Base-by-base conservation (phyloP, 495 filamentous ascomycete genomes). In the Podospora pseudoanserina region DNA sequence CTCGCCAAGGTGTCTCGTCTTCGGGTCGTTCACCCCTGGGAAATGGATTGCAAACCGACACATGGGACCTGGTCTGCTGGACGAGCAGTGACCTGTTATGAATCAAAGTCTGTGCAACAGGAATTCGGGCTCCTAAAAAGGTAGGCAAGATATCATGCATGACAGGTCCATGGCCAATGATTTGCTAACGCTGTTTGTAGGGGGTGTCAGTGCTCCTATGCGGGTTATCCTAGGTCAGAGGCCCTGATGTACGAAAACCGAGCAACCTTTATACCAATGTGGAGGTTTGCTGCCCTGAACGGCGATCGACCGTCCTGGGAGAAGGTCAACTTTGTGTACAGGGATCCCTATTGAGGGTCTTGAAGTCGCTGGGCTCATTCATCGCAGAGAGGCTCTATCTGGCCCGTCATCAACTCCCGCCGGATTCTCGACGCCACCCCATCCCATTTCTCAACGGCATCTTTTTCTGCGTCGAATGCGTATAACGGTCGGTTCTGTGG, bases 381-480 rank as follows among this genome's bases (percentile, higher is more conserved):
- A 19, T 59, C 19, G 34, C 64, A 83, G 18, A 85, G 57, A 5
- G 81, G 80, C 27, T 74, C 72, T 53, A 84, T 79, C 44, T 78
- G 72, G 13, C 82, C 82, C 13, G 64, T 69, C 63, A 62, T 49
- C 53, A 84, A 68, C 67, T 85, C 83, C 30, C 77, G 67, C 23
- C 67, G 60, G 7, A 84, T 82, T n/a, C 73, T 55, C 6, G 68
- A 60, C 16, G 77, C 75, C 9, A 84, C 74, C 19, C 74, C 75
- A 18, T 81, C 71, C 82, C 82, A 84, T 53, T 79, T 73, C 58
- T 79, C 73, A 7, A 75, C 18, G 20, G 83, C 78, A 69, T 85
- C 83, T 6, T 79, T 77, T 71, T 85, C 82, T 0, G 83, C 79
- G 69, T 85, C 82, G 58, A 82, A 85, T 13, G 81, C 76, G 71